Evolutionary conservation across 192 early-diverging fungal genomes (phyloP), one percentile per base, ranked within the genome.

Genomic region (Coemansia sp.): DNA sequence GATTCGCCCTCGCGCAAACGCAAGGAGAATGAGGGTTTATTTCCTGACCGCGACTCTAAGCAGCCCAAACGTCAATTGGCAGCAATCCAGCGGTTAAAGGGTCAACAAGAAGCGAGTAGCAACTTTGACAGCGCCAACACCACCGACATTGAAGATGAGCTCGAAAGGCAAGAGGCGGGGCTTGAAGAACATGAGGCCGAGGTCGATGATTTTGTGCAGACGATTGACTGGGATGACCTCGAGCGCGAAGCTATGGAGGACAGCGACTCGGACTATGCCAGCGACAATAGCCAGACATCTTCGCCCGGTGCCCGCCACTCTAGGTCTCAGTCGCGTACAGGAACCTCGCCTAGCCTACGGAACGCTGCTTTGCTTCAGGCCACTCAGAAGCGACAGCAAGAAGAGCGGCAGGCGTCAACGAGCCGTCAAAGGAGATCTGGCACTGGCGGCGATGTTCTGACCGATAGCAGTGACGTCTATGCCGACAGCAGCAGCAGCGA

Each of bases 121-220:
- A 85, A 85, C 19, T 79, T 73, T 32, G 84, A 82, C 13, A 85
- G 79, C 33, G 74, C 71, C 4, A 77, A 86, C 57, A 85, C 83
- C 10, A 80, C 71, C 1, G 76, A 81, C 16, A 66, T 85, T 21
- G 86, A 85, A 30, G 76, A 74, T n/a, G 74, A 79, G 62, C 79
- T 80, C 23, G 77, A 85, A 52, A 75, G 85, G 55, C 77, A 85
- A 44, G 80, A 84, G 30, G 78, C 78, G 2, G 72, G 74, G 3
- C 71, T 87, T 28, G 76, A 68, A 14, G 82, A 83, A 38, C 84
- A 86, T 68, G 85, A 81, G 35, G 77, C 64, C 55, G 80, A 87
- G 64, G 68, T 85, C 30, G 74, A 84, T 13, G 70, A 74, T 26
- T 89, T 90, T 65, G 72, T 91, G 23, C 83, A 86, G 55, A 85